Evolutionary conservation across 1,139 yeast genomes (phyloP).

Genomic region (Williopsis jadinii): DNA sequence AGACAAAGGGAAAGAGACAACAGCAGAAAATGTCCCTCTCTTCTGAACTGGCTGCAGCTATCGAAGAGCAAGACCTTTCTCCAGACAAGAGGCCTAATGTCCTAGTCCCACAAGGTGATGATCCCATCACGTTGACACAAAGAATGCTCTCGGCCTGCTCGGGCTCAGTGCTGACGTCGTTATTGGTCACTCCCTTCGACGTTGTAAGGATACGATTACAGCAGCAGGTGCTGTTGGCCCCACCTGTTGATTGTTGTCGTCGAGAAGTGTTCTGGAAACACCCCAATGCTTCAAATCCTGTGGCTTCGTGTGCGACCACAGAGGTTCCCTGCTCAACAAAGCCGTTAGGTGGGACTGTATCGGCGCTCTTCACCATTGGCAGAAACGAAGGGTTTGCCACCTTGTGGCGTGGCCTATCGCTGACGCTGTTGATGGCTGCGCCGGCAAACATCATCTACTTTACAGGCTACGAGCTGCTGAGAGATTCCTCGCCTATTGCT

Average conservation of each 20-base stretch:
- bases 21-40: conserved; percentile 10
- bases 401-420: conserved; percentile 83
- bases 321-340: conserved; percentile 19
- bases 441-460: conserved; percentile 93
- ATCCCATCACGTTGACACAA: conserved; percentile 12
- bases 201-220: conserved; percentile 88
- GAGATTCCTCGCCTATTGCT: conserved; percentile 65
- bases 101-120: not conserved
- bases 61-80: conserved; percentile 14
- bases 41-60: conserved; percentile 17
- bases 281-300: conserved; percentile 11
- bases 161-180: conserved; percentile 83
- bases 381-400: conserved; percentile 68
- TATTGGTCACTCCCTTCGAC: conserved; percentile 88
- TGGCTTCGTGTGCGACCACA: not conserved
- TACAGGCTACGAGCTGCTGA: conserved; percentile 82
- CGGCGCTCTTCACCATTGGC: conserved; percentile 22
- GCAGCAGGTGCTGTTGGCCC: conserved; percentile 67
- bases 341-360: conserved; percentile 10
- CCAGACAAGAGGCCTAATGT: not conserved
- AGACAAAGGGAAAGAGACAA: not conserved
- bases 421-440: conserved; percentile 81
- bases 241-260: conserved; percentile 27
- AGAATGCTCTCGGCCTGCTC: conserved; percentile 86
- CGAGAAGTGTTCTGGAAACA: conserved; percentile 18